Evolutionary conservation across 164 flowering plant species (phyloP), one percentile per base, ranked within the genome.

Genomic region (Vitis cinerea): DNA sequence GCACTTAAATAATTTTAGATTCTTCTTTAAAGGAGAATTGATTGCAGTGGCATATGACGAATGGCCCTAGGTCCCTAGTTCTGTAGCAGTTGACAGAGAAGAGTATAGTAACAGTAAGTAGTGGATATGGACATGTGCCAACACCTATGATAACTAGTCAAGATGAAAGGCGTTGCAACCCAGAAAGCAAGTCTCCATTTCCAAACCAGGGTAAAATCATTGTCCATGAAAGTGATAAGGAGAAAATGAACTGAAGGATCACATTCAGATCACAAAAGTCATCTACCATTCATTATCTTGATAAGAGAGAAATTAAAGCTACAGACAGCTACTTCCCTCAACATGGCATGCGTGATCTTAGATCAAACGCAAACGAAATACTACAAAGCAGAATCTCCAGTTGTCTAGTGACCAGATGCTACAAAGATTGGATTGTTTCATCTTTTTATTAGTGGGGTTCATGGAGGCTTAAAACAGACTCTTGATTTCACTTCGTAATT

Each of bases 71-170:
- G 56, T 53, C 56, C 56, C 56, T 11, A 53, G 7, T 53, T 1
- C 56, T 53, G n/a, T 53, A 53, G 56, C 56, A 53, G 56, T 53
- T 53, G 56, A 53, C 56, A 53, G 56, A 53, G 7, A 53, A 53
- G 56, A 13, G 56, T 13, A 7, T 53, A 2, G 56, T 13, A 53
- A 53, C 15, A 53, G 56, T 53, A 11, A 4, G 56, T 12, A 13
- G 23, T 19, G 23, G 56, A 53, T 53, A 14, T 53, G n/a, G 56
- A 53, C 56, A 53, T 14, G 15, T 53, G 56, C 56, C 56, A 10
- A 53, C 56, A 53, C 56, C 17, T 13, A 53, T 53, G n/a, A 53
- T 53, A 13, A 53, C 7, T 53, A 53, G 56, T 6, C 56, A 53
- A 4, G 56, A 53, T 14, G 56, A 14, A 53, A 53, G 53, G 53